Percentiles rank a stretch among this genome's conserved stretches.
phyloP scores from a whole-genome alignment of 306 rosid species.

The Arachis hypogaea region DNA sequence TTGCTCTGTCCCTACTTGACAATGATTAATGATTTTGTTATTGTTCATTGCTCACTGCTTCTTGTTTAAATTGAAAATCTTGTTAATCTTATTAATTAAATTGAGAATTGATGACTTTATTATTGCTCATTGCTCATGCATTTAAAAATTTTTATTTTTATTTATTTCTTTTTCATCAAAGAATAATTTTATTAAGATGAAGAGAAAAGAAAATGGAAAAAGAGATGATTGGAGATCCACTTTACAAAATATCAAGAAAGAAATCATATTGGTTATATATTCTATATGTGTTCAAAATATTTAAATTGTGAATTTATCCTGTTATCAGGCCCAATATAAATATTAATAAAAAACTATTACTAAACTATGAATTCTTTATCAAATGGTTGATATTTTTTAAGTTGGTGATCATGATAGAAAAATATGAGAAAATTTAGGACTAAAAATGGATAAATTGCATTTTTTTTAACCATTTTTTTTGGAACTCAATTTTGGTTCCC shows the following conservation, averaged over 20 bases:
- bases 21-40: too few species aligned
- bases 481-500: background rate
- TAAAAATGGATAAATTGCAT: constrained; percentile 1
- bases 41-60: too few species aligned
- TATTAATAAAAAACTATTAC: background rate
- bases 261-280: too few species aligned
- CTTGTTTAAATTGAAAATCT: too few species aligned
- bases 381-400: background rate
- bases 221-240: too few species aligned
- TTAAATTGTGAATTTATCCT: background rate
- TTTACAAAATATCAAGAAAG: too few species aligned
- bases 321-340: background rate
- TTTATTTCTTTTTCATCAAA: too few species aligned
- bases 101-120: too few species aligned
- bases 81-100: too few species aligned
- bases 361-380: background rate
- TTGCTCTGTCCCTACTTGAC: too few species aligned
- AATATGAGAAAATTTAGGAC: background rate
- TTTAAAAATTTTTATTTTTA: background rate
- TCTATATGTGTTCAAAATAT: background rate
- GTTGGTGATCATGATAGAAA: constrained; percentile 6
- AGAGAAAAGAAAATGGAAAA: too few species aligned
- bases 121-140: too few species aligned
- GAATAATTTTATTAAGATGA: background rate
- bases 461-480: background rate